phyloP scores from a whole-genome alignment of 768 basidiomycete genomes.

The Termitomyces sp. region DNA sequence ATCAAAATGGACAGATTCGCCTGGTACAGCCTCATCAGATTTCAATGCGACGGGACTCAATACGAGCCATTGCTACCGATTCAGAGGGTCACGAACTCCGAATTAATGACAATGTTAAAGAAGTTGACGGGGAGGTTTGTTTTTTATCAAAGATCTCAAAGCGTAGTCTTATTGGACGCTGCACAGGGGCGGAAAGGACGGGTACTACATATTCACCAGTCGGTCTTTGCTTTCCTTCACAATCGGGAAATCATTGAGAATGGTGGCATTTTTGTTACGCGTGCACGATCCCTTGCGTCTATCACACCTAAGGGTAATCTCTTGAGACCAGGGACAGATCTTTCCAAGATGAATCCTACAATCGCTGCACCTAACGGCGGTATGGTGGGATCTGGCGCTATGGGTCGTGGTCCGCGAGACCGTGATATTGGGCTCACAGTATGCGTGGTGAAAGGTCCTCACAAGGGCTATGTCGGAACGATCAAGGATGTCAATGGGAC shows the following conservation, averaged over 20 bases:
- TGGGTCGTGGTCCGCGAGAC: constrained; percentile 79
- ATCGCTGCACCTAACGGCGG: constrained; percentile 62
- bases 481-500: constrained; percentile 95
- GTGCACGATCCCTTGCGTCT: constrained; percentile 77
- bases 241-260: constrained; percentile 90
- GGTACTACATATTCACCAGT: constrained; percentile 92
- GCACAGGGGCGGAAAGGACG: constrained; percentile 80
- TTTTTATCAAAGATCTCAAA: neutral
- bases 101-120: constrained; percentile 89
- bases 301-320: constrained; percentile 82
- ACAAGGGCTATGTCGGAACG: constrained; percentile 87
- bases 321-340: constrained; percentile 63
- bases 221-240: constrained; percentile 90
- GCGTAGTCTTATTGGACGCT: constrained; percentile 1
- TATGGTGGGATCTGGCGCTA: constrained; percentile 75
- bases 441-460: constrained; percentile 78
- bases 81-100: constrained; percentile 84
- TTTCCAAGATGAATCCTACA: constrained; percentile 91
- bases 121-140: constrained; percentile 82
- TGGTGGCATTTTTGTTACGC: constrained; percentile 91
- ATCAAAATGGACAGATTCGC: constrained; percentile 89
- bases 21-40: constrained; percentile 93
- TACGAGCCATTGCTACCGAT: constrained; percentile 84
- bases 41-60: constrained; percentile 82
- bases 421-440: constrained; percentile 79